These are phyloP conservation scores for Hericium rajendrae DNA, from an alignment of 768 basidiomycete species.

Conservation along the genomic window DNA sequence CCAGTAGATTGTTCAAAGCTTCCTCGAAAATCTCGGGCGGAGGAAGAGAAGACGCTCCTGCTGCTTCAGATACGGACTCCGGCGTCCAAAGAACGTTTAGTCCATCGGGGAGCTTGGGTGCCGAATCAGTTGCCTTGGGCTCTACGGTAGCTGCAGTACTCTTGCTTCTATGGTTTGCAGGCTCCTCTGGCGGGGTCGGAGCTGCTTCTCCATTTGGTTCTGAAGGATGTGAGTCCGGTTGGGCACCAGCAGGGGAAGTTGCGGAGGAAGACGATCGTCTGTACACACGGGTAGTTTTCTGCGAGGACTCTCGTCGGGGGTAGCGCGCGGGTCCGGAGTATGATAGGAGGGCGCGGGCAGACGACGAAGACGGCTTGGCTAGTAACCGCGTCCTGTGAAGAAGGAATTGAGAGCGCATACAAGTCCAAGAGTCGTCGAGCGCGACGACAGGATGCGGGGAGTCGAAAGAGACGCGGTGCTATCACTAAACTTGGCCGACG, in stretches of 20 bases:
- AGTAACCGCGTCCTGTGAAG: conserved; percentile 25
- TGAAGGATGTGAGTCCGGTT: conserved; percentile 11
- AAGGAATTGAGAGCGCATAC: conserved; percentile 30
- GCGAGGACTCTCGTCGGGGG: conserved; percentile 21
- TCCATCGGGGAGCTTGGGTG: conserved; percentile 41
- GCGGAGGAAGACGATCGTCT: conserved; percentile 28
- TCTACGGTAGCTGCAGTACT: conserved; percentile 23
- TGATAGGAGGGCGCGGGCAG: conserved; percentile 21
- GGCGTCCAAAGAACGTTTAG: conserved; percentile 58
- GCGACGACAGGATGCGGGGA: neutral
- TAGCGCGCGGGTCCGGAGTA: conserved; percentile 21
- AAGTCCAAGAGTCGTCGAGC: neutral
- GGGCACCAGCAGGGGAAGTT: conserved; percentile 8
- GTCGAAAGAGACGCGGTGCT: neutral
- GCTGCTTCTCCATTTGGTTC: conserved; percentile 10
- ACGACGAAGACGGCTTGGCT: conserved; percentile 18
- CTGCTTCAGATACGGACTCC: conserved; percentile 24
- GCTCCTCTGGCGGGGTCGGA: conserved; percentile 25
- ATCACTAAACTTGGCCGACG: neutral
- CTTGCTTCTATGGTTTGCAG: conserved; percentile 27
- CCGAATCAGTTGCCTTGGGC: conserved; percentile 19
- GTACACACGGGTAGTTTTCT: conserved; percentile 15
- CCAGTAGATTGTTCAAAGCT: conserved; percentile 62
- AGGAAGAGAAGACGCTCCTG: conserved; percentile 36
- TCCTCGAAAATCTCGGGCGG: conserved; percentile 71